Base-by-base conservation (phyloP, 1,284 basidiomycete genomes). In the Fomes fomentarius region DNA sequence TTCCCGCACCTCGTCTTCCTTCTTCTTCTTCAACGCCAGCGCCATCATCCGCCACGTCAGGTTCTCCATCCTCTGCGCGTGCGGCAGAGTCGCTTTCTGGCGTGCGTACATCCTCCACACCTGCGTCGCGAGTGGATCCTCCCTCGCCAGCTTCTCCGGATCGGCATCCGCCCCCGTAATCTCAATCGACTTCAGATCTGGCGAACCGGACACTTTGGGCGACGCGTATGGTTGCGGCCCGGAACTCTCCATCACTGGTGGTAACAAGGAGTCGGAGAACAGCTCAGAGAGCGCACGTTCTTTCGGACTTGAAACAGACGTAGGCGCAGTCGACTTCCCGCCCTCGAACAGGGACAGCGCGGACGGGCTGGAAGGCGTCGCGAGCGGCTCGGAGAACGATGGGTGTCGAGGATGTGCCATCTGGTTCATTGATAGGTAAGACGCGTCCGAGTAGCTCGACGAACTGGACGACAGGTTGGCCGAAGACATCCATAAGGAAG, bases 21-120 rank as follows among this genome's bases (percentile, higher is more conserved):
- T 89, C 76, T 91, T 89, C 78, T 93, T 95, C 76, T 91, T 89
- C 58, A 98, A 74, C 9, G 90, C 91, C 67, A 99, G 78, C 39
- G 95, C 91, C 96, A 98, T 98, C 93, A 98, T 93, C 58, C 97
- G 78, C 96, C 96, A 98, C 0, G 95, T 97, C 48, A 98, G 71
- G 69, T 97, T 98, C 76, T 98, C 96, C 94, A 98, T 96, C 61
- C 95, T 78, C 69, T 95, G 93, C 0, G 92, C 93, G 69, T 97
- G 93, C 34, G 95, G 94, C 41, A 97, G 74, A 47, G 82, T 84
- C 19, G 89, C 90, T 71, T 94, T 94, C 34, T 91, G 92, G 58
- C 91, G 87, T 34, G 94, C 88, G 69, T 95, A 98, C 83, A 98
- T 93, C 74, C 89, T 94, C 96, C 96, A 98, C 14, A 98, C 91